These are phyloP conservation scores for Phialophora chinensis DNA, from an alignment of 2,329 filamentous ascomycete genomes.

Conservation along the genomic window DNA sequence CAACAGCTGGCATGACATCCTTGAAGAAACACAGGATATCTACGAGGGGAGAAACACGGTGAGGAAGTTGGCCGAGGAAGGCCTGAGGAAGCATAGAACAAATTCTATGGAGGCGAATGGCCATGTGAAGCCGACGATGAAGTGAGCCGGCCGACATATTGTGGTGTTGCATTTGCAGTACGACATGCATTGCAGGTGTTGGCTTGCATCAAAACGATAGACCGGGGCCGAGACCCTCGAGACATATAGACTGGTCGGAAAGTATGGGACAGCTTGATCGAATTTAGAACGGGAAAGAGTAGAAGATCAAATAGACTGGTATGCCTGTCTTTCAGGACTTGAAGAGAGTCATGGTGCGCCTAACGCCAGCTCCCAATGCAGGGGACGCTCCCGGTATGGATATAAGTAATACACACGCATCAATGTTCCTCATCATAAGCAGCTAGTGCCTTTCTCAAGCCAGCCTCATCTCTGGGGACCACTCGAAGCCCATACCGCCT, in stretches of 20 bases:
- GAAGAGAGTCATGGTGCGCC: not conserved
- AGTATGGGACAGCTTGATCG: not conserved
- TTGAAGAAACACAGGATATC: slow-evolving; percentile 77
- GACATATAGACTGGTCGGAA: not conserved
- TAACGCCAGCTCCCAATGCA: not conserved
- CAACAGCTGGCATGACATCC: slow-evolving; percentile 80
- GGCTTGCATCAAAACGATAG: not conserved
- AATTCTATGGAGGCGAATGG: slow-evolving; percentile 36
- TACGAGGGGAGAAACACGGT: slow-evolving; percentile 73
- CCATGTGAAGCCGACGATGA: slow-evolving; percentile 25
- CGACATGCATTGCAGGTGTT: not conserved
- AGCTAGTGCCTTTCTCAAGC: slow-evolving; percentile 52
- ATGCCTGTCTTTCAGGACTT: not conserved
- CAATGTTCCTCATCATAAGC: slow-evolving; percentile 32
- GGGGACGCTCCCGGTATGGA: not conserved
- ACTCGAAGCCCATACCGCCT: slow-evolving; percentile 64
- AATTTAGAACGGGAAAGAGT: not conserved
- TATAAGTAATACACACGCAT: not conserved
- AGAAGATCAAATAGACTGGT: not conserved
- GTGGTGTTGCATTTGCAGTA: not conserved
- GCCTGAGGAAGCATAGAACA: slow-evolving; percentile 35
- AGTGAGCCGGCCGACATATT: slow-evolving; percentile 1
- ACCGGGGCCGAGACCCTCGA: not conserved
- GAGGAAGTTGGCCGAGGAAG: slow-evolving; percentile 67
- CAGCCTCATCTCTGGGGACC: slow-evolving; percentile 59